Evolutionary conservation across 345 rosid species (phyloP), one percentile per base, ranked within the genome.

Genomic region (Rhodomyrtus tomentosa): DNA sequence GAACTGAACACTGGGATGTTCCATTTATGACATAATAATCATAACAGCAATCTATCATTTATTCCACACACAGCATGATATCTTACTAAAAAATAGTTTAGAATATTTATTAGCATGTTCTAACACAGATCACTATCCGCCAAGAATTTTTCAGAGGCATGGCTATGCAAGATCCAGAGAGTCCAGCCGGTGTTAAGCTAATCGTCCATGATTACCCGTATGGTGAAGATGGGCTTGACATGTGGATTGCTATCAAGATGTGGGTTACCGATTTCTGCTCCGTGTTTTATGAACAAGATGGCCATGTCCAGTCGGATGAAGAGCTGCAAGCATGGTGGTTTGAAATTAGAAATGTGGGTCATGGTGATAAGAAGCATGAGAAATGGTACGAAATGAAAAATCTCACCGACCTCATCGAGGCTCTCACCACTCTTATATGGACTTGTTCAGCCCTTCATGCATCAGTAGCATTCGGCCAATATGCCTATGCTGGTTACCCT

Each of bases 251-350:
- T 58, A 91, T 92, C 76, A 84, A 86, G 84, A 89, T 84, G 59
- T 92, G 94, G 96, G 93, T 92, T 22, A 85, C 38, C 13, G 91
- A 91, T 56, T 92, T 83, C 50, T 92, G 96, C 90, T 81, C 83
- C 4, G 81, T 91, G 88, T 91, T 92, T 88, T 93, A 93, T 90
- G 53, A 85, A 62, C 88, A 90, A 24, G 91, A 92, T 80, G 82
- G 87, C 51, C 83, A 90, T 62, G 87, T 93, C 59, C 73, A 18
- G n/a, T 82, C 87, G 5, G 94, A 93, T 52, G 55, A 38, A 53
- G 94, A 93, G 90, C 86, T 93, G 82, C 94, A 92, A 87, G 91
- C 88, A 83, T 93, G 96, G 94, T 93, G 96, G 94, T 83, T 87
- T 50, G 96, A 93, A 85, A 87, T 92, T 54, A 87, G 88, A 55